A percentile compares a stretch with the other conserved stretches of the same genome.
These are phyloP conservation scores for Lecanicillium sp. DNA, from an alignment of 2,329 filamentous ascomycete genomes.

Conservation along the genomic window DNA sequence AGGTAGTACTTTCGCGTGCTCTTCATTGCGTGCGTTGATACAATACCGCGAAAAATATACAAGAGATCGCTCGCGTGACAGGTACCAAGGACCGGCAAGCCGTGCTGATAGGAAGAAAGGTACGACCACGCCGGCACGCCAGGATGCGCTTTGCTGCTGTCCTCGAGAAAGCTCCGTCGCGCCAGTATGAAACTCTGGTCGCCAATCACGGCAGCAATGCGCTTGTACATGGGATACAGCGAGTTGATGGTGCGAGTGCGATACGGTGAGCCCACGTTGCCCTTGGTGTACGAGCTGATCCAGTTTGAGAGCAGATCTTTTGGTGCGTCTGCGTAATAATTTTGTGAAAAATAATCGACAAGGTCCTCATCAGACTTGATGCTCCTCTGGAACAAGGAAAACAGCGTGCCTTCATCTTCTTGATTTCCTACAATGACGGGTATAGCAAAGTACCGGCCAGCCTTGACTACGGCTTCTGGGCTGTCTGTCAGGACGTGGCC, in stretches of 20 bases:
- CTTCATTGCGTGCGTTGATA: slow-evolving; percentile 51
- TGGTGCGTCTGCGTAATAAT: slow-evolving; percentile 40
- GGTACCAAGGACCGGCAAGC: slow-evolving; percentile 64
- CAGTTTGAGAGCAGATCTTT: slow-evolving; percentile 34
- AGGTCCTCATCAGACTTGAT: slow-evolving; percentile 46
- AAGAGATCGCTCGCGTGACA: slow-evolving; percentile 66
- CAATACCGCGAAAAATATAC: slow-evolving; percentile 58
- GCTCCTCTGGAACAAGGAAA: slow-evolving; percentile 45
- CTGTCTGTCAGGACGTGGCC: slow-evolving; percentile 48
- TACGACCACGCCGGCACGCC: slow-evolving; percentile 66
- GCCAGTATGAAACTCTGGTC: slow-evolving; percentile 69
- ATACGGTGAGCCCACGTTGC: slow-evolving; percentile 51
- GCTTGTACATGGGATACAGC: slow-evolving; percentile 69
- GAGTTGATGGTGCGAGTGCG: slow-evolving; percentile 43
- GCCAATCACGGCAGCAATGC: slow-evolving; percentile 64
- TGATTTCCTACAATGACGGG: slow-evolving; percentile 52
- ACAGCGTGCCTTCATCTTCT: slow-evolving; percentile 66
- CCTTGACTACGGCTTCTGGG: slow-evolving; percentile 43
- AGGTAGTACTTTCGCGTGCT: slow-evolving; percentile 62
- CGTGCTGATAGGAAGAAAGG: slow-evolving; percentile 62
- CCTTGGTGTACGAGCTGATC: slow-evolving; percentile 45
- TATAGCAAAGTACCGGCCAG: slow-evolving; percentile 34
- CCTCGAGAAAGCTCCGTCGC: slow-evolving; percentile 54
- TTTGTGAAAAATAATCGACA: slow-evolving; percentile 39
- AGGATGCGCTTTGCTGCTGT: slow-evolving; percentile 37